Base-by-base conservation (phyloP, 2,329 filamentous ascomycete genomes). In the Eutypa lata region DNA sequence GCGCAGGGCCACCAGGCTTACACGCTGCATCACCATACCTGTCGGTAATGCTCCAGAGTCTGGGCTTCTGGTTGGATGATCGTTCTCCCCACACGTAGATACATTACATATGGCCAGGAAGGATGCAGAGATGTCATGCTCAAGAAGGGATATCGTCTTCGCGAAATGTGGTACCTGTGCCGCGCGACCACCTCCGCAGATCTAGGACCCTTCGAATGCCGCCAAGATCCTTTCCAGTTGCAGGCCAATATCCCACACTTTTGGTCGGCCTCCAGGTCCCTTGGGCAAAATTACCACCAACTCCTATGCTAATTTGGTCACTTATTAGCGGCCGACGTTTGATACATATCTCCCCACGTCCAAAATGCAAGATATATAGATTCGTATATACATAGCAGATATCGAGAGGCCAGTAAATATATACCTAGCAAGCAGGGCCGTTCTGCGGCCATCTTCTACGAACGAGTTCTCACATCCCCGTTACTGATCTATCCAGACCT, bases 1-100 rank as follows among this genome's bases (percentile, higher is more conserved):
- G 40, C 50, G 54, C 54, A 54, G 57, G 56, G 52, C 56, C 57
- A 57, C 61, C 57, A 65, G 63, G 62, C 57, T 60, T 50, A 52
- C 57, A 57, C 57, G 56, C 56, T 61, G 26, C 26, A 31, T 60
- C 53, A 58, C 60, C 57, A 53, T 54, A 61, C 54, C 45, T 55
- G 57, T 60, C 60, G 60, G 61, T 60, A 63, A 57, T 59, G 59
- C 53, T 58, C 49, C 54, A 54, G 57, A 46, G 57, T 53, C 50
- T 50, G 53, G 47, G 57, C 53, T 52, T 59, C 57, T 51, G 56
- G 59, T 52, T 59, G 56, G 57, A 53, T 52, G 52, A 51, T 40
- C 43, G 53, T 51, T 62, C 56, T 51, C 49, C 54, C 56, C 47
- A 53, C 50, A 53, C 52, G 53, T 56, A 38, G 6, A 7, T 38